Base-by-base conservation (phyloP, 2,329 filamentous ascomycete genomes). In the Trichoderma polysporum region DNA sequence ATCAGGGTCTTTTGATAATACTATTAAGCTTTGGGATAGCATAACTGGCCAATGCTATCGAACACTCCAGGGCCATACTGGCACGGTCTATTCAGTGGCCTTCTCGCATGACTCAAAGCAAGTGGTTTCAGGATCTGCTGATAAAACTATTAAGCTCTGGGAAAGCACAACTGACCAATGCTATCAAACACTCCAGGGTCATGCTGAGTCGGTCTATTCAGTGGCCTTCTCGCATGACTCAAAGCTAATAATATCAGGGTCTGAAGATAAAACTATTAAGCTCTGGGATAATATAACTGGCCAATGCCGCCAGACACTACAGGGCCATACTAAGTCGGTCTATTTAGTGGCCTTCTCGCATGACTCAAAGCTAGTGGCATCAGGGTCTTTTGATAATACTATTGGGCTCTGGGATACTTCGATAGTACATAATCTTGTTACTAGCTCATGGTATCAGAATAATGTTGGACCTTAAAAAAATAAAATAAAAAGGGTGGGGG, bases 141-240 rank as follows among this genome's bases (percentile, higher is more conserved):
- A 25, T n/a, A 3, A 6, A 3, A 49, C 41, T 2, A 3, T 50
- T 8, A 17, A 37, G 29, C 2, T 60, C n/a, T 60, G 57, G 41
- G 19, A 60, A 27, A 4, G 3, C 5, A 9, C 5, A 12, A 61
- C 57, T 4, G 13, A 29, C 2, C 1, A 33, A 25, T 27, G 29
- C 25, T 2, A 10, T 3, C 13, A 27, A 4, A 27, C 13, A 13
- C 15, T 60, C 0, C 6, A 0, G 4, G 37, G 54, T 2, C 57
- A 35, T 27, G 4, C 1, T 10, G 1, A 1, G 5, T 0, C 2
- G 9, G 8, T 25, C 1, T 0, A 1, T 35, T 60, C 22, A 10
- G 29, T 60, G 7, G 29, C 15, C 15, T 37, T 60, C 7, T 60
- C 57, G 1, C 57, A 25, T 2, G 19, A 60, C 19, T 50, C 41